These are phyloP conservation scores for Coemansia sp. DNA, from an alignment of 192 early-diverging fungal species.

Conservation along the genomic window DNA sequence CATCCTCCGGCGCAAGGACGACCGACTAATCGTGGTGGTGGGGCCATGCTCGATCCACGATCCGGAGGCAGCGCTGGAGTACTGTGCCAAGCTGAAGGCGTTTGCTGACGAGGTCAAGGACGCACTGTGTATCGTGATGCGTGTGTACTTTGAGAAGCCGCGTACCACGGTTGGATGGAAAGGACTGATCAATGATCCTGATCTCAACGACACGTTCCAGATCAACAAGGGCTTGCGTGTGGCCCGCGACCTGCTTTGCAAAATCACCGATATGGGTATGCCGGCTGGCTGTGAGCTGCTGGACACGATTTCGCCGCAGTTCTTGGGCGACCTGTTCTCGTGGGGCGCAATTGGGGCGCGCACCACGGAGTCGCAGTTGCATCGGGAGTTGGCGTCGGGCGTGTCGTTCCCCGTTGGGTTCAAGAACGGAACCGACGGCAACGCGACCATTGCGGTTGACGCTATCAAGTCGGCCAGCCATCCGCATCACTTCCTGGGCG, in stretches of 20 bases:
- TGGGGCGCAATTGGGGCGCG: slow-evolving; percentile 98
- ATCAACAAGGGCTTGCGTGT: slow-evolving; percentile 96
- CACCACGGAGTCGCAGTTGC: slow-evolving; percentile 94
- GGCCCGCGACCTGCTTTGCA: slow-evolving; percentile 76
- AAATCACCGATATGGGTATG: slow-evolving; percentile 80
- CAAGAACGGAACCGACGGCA: slow-evolving; percentile 98
- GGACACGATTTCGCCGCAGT: slow-evolving; percentile 96
- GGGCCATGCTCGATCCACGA: slow-evolving; percentile 98
- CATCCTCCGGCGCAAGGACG: slow-evolving; percentile 78
- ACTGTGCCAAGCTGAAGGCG: slow-evolving; percentile 65
- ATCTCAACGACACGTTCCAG: slow-evolving; percentile 78
- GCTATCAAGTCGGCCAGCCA: slow-evolving; percentile 70
- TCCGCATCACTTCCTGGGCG: slow-evolving; percentile 90
- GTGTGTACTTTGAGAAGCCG: slow-evolving; percentile 98
- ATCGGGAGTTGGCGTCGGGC: slow-evolving; percentile 92
- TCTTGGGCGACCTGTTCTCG: slow-evolving; percentile 86
- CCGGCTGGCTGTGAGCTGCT: slow-evolving; percentile 89
- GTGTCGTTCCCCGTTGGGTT: slow-evolving; percentile 97
- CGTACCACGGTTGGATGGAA: slow-evolving; percentile 93
- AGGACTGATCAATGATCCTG: slow-evolving; percentile 81
- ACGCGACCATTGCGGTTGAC: slow-evolving; percentile 70
- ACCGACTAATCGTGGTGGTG: slow-evolving; percentile 87
- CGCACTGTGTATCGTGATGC: slow-evolving; percentile 90
- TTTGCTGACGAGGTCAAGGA: slow-evolving; percentile 66
- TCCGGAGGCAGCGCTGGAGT: slow-evolving; percentile 79